Conservation (phyloP, 257 asterid species). For the Capsicum rhomboideum region DNA sequence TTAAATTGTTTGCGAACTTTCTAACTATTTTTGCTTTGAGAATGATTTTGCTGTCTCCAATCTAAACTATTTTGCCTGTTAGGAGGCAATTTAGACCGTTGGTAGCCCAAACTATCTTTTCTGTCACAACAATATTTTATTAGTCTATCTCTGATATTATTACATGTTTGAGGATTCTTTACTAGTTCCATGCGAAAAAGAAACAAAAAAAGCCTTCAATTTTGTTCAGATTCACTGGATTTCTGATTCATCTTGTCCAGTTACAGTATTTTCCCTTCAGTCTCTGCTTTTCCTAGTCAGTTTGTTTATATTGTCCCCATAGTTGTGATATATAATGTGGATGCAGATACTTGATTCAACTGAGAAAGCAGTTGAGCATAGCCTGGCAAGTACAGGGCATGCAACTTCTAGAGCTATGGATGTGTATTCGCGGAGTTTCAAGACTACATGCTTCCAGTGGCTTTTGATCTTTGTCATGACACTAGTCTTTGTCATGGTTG, state of each 20-base stretch:
- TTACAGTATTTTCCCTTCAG: background rate
- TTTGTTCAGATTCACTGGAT: background rate
- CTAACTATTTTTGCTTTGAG: background rate
- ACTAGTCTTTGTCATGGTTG: conserved; percentile 68
- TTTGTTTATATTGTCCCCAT: background rate
- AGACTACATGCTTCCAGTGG: conserved; percentile 79
- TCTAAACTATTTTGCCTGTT: background rate
- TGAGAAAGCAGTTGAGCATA: conserved; percentile 79
- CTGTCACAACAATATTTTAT: background rate
- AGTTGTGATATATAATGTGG: background rate
- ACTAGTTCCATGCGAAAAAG: background rate
- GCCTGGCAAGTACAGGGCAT: conserved; percentile 80
- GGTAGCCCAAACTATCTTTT: background rate
- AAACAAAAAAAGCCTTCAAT: background rate
- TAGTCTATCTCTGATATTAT: background rate
- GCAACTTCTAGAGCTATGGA: conserved; percentile 62
- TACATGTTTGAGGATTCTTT: background rate
- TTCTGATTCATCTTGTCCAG: background rate
- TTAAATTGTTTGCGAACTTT: background rate
- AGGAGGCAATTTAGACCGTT: background rate
- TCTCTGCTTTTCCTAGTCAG: background rate
- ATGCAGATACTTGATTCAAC: conserved; percentile 83
- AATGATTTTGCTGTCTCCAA: background rate
- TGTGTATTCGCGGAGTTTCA: conserved; percentile 58
- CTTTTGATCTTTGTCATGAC: conserved; percentile 63